Conservation (phyloP, 495 filamentous ascomycete genomes). For the Podospora anserina region DNA sequence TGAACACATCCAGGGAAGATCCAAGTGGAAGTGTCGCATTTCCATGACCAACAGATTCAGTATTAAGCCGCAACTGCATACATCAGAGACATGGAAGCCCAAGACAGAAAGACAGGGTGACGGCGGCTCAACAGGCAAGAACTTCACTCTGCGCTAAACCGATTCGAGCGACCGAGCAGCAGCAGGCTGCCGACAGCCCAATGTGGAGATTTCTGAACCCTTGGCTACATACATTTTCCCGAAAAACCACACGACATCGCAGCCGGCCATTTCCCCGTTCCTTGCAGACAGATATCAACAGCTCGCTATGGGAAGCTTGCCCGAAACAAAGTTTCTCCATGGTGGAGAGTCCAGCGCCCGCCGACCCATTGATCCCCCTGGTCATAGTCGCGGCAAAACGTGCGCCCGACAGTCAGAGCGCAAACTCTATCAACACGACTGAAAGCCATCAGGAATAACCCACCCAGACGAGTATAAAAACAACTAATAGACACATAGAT, state of each 20-base stretch:
- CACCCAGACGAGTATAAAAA: no score
- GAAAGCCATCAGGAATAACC: no score
- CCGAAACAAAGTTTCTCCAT: not conserved
- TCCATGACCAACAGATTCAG: not conserved
- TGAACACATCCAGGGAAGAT: not conserved
- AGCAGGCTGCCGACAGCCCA: not conserved
- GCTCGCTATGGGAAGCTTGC: not conserved
- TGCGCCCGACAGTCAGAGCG: no score
- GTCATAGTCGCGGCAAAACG: not conserved
- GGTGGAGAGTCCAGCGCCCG: not conserved
- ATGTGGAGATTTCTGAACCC: not conserved
- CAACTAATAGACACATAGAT: not conserved
- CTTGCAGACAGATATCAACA: not conserved
- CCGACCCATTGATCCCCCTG: not conserved
- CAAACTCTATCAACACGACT: no score
- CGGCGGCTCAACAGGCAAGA: not conserved
- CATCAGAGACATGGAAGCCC: no score
- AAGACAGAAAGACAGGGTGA: not conserved
- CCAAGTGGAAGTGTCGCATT: not conserved
- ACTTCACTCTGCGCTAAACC: not conserved
- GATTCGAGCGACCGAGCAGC: not conserved
- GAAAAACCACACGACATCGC: not conserved
- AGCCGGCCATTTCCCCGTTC: not conserved
- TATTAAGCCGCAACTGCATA: no score
- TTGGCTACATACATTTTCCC: not conserved